Evolutionary conservation across 495 filamentous ascomycete species (phyloP), one percentile per base, ranked within the genome.

Genomic region (Podospora conica): DNA sequence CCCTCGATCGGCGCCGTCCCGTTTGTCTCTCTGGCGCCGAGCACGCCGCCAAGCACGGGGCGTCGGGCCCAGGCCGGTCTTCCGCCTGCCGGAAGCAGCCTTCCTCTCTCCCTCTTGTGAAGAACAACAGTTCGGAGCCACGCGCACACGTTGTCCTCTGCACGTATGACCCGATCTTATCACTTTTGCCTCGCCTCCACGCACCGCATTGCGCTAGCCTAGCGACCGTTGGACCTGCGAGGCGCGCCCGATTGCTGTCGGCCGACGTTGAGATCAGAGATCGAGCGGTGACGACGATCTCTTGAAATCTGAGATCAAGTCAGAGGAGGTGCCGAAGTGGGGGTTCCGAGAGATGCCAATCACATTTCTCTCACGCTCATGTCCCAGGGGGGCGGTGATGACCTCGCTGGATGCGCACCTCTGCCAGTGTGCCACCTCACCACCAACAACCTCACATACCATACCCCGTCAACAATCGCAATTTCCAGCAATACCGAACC

Each of bases 1-100:
- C 25, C 33, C 48, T 63, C 61, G 61, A 63, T 63, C 61, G 61
- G 61, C 31, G 53, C 61, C 53, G 25, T 12, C 22, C 61, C 48
- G 27, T 63, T 63, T 54, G 53, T 63, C 56, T 55, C 55, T 22
- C 11, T 23, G 10, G 31, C 59, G 18, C 31, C 27, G 28, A 3
- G n/a, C 12, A 33, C 15, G 18, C 20, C 40, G 29, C 59, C 59
- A 23, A 23, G 15, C 28, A 23, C 18, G 9, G 9, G 12, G 9
- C 59, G 20, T 22, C 23, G 28, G 28, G 18, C 5, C 10, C 27
- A 29, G 18, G 18, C 58, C 27, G 29, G 22, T 27, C 2, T 5
- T 23, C n/a, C 24, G 6, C 55, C 25, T 60, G 58, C 58, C 25
- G n/a, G n/a, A n/a, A n/a, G n/a, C n/a, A n/a, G n/a, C 6, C 25